Percentiles rank a stretch among this genome's conserved stretches.
Evolutionary conservation across 2,329 filamentous ascomycete species (phyloP).

Genomic region (Catunica adiposa): DNA sequence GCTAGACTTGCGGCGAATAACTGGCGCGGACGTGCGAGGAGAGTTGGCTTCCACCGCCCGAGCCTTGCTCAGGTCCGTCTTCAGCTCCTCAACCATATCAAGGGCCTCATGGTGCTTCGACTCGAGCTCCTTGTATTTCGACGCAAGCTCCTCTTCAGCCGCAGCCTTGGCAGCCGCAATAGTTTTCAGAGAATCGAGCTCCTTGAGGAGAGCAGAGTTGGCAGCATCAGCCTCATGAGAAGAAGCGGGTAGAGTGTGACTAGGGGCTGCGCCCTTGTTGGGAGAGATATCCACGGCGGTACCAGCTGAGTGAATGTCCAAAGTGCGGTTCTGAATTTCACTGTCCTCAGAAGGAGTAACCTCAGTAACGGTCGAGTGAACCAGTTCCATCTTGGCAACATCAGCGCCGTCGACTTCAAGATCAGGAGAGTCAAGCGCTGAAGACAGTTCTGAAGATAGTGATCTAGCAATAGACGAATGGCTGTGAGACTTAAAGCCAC

Average conservation of each 20-base stretch:
- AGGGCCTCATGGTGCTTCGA: slow-evolving; percentile 66
- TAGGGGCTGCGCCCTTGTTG: not conserved
- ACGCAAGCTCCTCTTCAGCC: slow-evolving; percentile 53
- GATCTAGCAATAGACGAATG: slow-evolving; percentile 65
- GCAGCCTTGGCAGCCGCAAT: slow-evolving; percentile 63
- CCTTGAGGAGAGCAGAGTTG: slow-evolving; percentile 36
- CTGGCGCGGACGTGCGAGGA: slow-evolving; percentile 49
- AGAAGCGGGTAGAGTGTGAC: not conserved
- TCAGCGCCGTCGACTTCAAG: slow-evolving; percentile 34
- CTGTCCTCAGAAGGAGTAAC: slow-evolving; percentile 10
- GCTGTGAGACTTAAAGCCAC: slow-evolving; percentile 49
- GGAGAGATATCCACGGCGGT: slow-evolving; percentile 7
- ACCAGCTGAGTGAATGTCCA: slow-evolving; percentile 3
- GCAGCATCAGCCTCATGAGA: slow-evolving; percentile 1
- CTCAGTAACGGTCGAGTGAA: slow-evolving; percentile 7
- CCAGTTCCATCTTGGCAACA: slow-evolving; percentile 26
- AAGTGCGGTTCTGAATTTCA: not conserved
- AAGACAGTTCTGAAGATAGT: slow-evolving; percentile 86
- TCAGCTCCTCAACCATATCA: slow-evolving; percentile 78
- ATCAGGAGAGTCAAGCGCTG: slow-evolving; percentile 58
- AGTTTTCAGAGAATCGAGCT: slow-evolving; percentile 54
- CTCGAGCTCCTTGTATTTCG: slow-evolving; percentile 71
- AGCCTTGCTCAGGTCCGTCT: slow-evolving; percentile 69
- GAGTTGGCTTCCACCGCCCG: slow-evolving; percentile 43
- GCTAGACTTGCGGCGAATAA: slow-evolving; percentile 85